phyloP scores from a whole-genome alignment of 1,284 basidiomycete genomes.

The Moesziomyces globuligerus region DNA sequence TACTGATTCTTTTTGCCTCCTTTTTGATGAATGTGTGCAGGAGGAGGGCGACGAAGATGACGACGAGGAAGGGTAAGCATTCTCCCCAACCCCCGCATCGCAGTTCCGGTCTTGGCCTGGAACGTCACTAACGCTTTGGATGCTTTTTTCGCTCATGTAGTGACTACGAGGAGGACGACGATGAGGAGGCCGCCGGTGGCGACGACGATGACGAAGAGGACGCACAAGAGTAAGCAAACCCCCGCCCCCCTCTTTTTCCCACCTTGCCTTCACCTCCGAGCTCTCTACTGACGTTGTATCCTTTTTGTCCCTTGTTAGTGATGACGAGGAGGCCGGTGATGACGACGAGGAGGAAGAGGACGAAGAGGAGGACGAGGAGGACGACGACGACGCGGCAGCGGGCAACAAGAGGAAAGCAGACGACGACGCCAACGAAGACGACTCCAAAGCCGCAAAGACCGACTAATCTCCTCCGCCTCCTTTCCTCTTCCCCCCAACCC shows the following conservation, averaged over 20 bases:
- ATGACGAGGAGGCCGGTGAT: constrained; percentile 12
- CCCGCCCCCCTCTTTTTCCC: no score
- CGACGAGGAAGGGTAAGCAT: constrained; percentile 29
- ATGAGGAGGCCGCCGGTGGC: constrained; percentile 26
- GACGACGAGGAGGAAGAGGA: constrained; percentile 13
- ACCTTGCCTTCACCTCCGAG: not conserved
- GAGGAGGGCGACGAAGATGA: constrained; percentile 40
- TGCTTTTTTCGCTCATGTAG: not conserved
- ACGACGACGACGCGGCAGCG: constrained; percentile 16
- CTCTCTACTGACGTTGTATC: not conserved
- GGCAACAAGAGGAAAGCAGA: constrained; percentile 46
- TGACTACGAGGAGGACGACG: constrained; percentile 30
- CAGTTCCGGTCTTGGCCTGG: no score
- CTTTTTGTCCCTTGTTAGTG: no score
- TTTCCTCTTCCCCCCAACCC: not conserved
- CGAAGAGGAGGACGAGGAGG: constrained; percentile 30
- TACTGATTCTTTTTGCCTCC: not conserved
- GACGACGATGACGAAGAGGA: constrained; percentile 35
- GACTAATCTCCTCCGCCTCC: constrained; percentile 5
- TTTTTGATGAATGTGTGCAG: not conserved
- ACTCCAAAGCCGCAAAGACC: constrained; percentile 42
- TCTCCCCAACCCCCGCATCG: not conserved
- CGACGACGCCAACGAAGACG: constrained; percentile 44
- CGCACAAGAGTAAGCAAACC: constrained; percentile 21
- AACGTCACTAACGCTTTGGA: not conserved